Conservation (phyloP, 805 yeast species). For the Candida hispaniensis region DNA sequence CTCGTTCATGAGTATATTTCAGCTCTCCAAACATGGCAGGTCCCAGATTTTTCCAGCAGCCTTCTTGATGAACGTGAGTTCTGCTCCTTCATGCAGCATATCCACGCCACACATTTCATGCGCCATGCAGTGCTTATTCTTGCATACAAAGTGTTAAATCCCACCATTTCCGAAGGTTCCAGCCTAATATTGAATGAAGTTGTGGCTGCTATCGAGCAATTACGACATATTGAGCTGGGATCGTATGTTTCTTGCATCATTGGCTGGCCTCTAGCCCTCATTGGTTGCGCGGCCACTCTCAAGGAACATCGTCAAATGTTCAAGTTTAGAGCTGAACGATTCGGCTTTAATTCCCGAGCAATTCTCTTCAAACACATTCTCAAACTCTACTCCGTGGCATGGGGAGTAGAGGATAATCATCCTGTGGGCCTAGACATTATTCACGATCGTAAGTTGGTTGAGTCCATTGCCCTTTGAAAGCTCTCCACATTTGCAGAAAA, state of each 20-base stretch:
- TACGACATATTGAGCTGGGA: conserved; percentile 15
- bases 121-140: conserved; percentile 4
- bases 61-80: conserved; percentile 9
- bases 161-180: conserved; percentile 1
- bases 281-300: conserved; percentile 6
- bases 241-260: conserved; percentile 10
- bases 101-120: conserved; percentile 6
- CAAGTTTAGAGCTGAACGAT: conserved; percentile 9
- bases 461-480: conserved; percentile 3
- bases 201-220: conserved; percentile 6
- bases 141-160: conserved; percentile 6
- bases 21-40: conserved; percentile 8
- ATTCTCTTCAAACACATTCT: conserved; percentile 3
- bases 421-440: conserved; percentile 7
- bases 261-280: conserved; percentile 10
- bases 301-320: conserved; percentile 5
- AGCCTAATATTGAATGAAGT: conserved; percentile 2
- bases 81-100: conserved; percentile 11
- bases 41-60: conserved; percentile 4
- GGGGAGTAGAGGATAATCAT: conserved; percentile 3
- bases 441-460: conserved; percentile 10
- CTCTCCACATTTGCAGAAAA: too few species aligned
- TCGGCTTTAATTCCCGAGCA: conserved; percentile 9
- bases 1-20: conserved; percentile 3
- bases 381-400: conserved; percentile 4